Evolutionary conservation across 2,329 filamentous ascomycete genomes (phyloP).

Genomic region (Pezicula radicicola): DNA sequence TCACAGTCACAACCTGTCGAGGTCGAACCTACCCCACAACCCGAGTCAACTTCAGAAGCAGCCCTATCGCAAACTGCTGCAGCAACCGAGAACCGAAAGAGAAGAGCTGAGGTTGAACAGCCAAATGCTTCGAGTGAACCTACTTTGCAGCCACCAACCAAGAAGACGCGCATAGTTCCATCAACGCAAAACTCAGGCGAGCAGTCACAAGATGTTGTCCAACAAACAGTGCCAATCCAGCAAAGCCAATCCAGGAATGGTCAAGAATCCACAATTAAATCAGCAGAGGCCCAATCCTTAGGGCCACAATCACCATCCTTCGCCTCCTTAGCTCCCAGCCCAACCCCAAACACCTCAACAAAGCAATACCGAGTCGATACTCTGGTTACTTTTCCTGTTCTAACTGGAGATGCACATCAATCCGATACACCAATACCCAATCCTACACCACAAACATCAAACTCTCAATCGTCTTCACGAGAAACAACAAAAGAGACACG

Average conservation of each 20-base stretch:
- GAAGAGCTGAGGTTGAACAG: not conserved
- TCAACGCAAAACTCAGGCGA: slow-evolving; percentile 27
- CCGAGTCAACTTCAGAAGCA: too few relatives aligned
- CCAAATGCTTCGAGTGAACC: not conserved
- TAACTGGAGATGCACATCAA: not conserved
- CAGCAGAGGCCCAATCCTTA: too few relatives aligned
- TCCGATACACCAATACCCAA: not conserved
- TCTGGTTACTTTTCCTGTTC: not conserved
- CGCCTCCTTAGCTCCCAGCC: too few relatives aligned
- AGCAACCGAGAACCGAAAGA: not conserved
- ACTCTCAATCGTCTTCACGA: not conserved
- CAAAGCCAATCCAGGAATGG: not conserved
- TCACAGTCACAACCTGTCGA: too few relatives aligned
- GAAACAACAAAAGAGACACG: not conserved
- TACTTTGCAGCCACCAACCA: not conserved
- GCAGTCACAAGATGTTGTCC: not conserved
- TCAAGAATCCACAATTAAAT: too few relatives aligned
- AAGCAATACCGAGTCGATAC: not conserved
- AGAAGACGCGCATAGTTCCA: not conserved
- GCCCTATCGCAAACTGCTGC: not conserved
- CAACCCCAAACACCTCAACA: too few relatives aligned
- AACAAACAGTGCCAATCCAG: not conserved
- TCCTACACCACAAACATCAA: not conserved
- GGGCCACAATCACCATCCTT: too few relatives aligned
- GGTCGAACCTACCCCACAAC: not conserved